phyloP scores from a whole-genome alignment of 305 asterid species.

The Fraxinus paxiana region DNA sequence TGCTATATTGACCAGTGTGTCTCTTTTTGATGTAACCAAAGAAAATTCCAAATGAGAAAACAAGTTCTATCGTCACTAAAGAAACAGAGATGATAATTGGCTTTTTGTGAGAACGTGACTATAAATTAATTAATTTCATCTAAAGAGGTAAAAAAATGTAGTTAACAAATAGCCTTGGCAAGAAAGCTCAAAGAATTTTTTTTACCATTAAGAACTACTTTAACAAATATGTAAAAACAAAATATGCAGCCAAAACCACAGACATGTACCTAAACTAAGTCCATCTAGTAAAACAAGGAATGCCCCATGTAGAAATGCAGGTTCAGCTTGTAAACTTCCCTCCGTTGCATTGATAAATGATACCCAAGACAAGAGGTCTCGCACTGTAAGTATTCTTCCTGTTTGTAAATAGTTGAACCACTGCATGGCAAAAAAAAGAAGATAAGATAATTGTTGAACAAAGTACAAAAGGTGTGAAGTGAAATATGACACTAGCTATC shows the following conservation, averaged over 20 bases:
- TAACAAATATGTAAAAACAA: background rate
- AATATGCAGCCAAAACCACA: conserved; percentile 5
- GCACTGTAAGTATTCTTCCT: conserved; percentile 80
- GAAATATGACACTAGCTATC: conserved; percentile 4
- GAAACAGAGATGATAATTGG: background rate
- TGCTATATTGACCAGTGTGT: background rate
- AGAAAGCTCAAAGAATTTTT: background rate
- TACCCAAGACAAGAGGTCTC: conserved; percentile 95
- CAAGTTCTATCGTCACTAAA: background rate
- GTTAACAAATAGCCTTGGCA: background rate
- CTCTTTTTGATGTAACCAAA: background rate
- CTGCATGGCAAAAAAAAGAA: conserved; percentile 41
- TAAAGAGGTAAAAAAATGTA: background rate
- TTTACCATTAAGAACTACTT: background rate
- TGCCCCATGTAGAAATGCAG: conserved; percentile 80
- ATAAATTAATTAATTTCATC: background rate
- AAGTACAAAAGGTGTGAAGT: background rate
- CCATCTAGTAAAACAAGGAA: conserved; percentile 86
- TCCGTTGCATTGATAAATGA: conserved; percentile 65
- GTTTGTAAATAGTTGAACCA: conserved; percentile 83
- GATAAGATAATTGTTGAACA: conserved; percentile 2
- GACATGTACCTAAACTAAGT: conserved; percentile 63
- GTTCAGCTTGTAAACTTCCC: conserved; percentile 56
- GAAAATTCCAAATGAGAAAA: background rate
- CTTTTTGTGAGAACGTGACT: background rate